Percentiles rank a stretch among this genome's conserved stretches.
These are phyloP conservation scores for Metroxylon sagu DNA, from an alignment of 176 grass and related monocot species.

Conservation along the genomic window DNA sequence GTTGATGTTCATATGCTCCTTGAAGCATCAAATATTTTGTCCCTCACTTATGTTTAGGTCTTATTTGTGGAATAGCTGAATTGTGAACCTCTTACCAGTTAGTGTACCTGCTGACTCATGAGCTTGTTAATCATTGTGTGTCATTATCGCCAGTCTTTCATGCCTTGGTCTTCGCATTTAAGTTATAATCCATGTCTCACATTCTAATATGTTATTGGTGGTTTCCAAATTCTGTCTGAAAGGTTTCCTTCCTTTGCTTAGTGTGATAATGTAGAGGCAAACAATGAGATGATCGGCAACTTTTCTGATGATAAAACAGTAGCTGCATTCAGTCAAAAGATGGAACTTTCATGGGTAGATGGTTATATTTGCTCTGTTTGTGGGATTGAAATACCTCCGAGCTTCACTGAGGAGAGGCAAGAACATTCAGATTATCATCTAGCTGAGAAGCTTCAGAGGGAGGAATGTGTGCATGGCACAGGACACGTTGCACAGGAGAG, in stretches of 20 bases:
- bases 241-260: conserved; percentile 11
- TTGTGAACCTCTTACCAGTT: too few relatives aligned
- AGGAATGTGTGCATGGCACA: conserved; percentile 31
- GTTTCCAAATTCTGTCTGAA: not conserved
- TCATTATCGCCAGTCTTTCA: too few relatives aligned
- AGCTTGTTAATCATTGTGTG: too few relatives aligned
- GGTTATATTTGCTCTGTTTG: conserved; percentile 79
- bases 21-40: too few relatives aligned
- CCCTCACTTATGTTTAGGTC: too few relatives aligned
- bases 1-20: too few relatives aligned
- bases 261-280: conserved; percentile 9
- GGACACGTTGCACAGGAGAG: conserved; percentile 23
- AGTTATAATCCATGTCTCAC: too few relatives aligned
- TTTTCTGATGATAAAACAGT: conserved; percentile 3
- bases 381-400: conserved; percentile 62
- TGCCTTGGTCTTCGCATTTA: too few relatives aligned
- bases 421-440: conserved; percentile 87
- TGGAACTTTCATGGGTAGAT: conserved; percentile 44
- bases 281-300: conserved; percentile 6
- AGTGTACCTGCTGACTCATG: too few relatives aligned
- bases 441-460: conserved; percentile 61
- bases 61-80: too few relatives aligned
- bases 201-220: too few relatives aligned
- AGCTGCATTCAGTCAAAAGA: conserved; percentile 23
- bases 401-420: conserved; percentile 73